Conservation (phyloP, 768 basidiomycete genomes). For the Lactarius hengduanensis region DNA sequence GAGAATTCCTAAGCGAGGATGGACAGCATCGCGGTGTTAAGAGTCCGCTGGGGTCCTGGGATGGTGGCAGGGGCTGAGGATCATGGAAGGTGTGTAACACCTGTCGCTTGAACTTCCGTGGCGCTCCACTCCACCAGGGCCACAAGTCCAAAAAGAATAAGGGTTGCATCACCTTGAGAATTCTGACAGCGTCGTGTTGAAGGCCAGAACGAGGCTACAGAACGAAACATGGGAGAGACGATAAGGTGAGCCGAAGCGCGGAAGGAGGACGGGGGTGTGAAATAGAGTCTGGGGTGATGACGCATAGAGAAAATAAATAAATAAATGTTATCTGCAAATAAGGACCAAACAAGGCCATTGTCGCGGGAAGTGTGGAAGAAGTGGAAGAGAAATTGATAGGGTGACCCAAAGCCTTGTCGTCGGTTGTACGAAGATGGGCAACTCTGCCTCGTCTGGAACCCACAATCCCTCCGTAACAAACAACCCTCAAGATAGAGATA, state of each 20-base stretch:
- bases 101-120: constrained; percentile 4
- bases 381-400: neutral
- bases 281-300: constrained; percentile 8
- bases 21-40: neutral
- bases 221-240: no score
- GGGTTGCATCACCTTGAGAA: neutral
- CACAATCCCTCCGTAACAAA: constrained; percentile 22
- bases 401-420: constrained; percentile 3
- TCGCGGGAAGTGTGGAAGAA: constrained; percentile 3
- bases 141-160: neutral
- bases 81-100: neutral
- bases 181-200: no score
- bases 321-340: neutral
- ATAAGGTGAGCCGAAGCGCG: neutral
- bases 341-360: constrained; percentile 7
- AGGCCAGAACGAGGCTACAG: neutral
- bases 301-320: neutral
- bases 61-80: constrained; percentile 1
- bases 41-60: neutral
- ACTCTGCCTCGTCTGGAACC: constrained; percentile 24
- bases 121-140: neutral
- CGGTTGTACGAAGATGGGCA: constrained; percentile 25
- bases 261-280: neutral
- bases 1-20: constrained; percentile 10
- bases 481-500: constrained; percentile 23